These are phyloP conservation scores for Ganoderma boninense DNA, from an alignment of 1,284 basidiomycete genomes.

Conservation along the genomic window DNA sequence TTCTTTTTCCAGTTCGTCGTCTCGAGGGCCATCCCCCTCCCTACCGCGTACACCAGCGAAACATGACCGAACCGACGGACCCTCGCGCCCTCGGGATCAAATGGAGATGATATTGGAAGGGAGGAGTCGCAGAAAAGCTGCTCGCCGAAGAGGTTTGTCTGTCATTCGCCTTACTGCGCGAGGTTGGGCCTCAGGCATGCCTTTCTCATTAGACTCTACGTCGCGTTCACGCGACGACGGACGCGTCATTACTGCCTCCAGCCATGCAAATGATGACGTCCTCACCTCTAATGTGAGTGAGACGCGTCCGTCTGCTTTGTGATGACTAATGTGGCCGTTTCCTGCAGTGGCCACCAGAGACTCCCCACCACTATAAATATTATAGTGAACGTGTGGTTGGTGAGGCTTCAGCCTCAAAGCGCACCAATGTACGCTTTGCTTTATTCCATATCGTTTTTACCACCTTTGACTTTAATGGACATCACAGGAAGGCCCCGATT, in stretches of 20 bases:
- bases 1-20: slow-evolving; percentile 56
- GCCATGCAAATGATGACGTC: slow-evolving; percentile 38
- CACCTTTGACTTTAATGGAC: neutral
- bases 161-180: neutral
- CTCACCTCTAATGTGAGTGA: slow-evolving; percentile 44
- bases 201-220: slow-evolving; percentile 47
- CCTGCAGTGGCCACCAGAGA: slow-evolving; percentile 32
- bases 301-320: slow-evolving; percentile 25
- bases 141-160: slow-evolving; percentile 47
- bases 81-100: slow-evolving; percentile 65
- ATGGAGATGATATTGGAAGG: slow-evolving; percentile 80
- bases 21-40: slow-evolving; percentile 21
- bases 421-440: slow-evolving; percentile 26
- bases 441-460: neutral
- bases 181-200: neutral
- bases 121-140: slow-evolving; percentile 61
- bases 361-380: slow-evolving; percentile 44
- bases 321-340: slow-evolving; percentile 1
- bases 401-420: slow-evolving; percentile 37
- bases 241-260: slow-evolving; percentile 46
- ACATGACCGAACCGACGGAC: slow-evolving; percentile 65
- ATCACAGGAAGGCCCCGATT: slow-evolving; percentile 24
- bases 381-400: slow-evolving; percentile 43
- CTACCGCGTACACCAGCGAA: slow-evolving; percentile 54
- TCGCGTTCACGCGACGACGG: slow-evolving; percentile 63